Evolutionary conservation across 2,329 filamentous ascomycete genomes (phyloP).

Genomic region (Phyllosticta citriasiana): DNA sequence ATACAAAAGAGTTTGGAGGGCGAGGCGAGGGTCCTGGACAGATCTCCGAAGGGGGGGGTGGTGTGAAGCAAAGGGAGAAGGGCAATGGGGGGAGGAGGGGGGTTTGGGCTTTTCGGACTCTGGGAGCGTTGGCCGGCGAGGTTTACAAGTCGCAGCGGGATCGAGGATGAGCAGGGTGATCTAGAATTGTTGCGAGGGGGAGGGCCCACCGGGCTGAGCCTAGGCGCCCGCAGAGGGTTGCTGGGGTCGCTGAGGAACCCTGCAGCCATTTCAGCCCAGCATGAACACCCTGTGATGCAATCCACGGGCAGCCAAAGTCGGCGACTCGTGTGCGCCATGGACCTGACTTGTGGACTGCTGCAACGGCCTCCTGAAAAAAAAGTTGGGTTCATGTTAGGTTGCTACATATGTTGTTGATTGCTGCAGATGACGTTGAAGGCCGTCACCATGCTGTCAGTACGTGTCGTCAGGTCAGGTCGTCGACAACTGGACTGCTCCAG

Average conservation of each 20-base stretch:
- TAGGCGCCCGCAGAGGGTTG: neutral
- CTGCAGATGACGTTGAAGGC: neutral
- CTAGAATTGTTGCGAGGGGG: conserved; percentile 6
- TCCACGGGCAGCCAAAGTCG: neutral
- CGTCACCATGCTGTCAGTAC: neutral
- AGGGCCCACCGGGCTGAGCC: conserved; percentile 1
- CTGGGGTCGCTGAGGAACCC: neutral
- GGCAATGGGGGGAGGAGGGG: too few species aligned
- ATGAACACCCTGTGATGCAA: conserved; percentile 9
- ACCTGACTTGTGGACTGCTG: neutral
- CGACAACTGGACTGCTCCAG: too few species aligned
- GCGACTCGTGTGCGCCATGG: neutral
- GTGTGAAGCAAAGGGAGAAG: too few species aligned
- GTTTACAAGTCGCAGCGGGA: neutral
- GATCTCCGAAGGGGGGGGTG: too few species aligned
- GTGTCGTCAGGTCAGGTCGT: too few species aligned
- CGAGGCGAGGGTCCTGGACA: too few species aligned
- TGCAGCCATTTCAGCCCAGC: neutral
- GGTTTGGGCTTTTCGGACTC: neutral
- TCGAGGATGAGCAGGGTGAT: conserved; percentile 6
- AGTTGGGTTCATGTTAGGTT: neutral
- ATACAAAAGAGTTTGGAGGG: too few species aligned
- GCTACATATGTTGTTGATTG: too few species aligned
- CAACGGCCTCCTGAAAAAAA: neutral
- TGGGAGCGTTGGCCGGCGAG: neutral